phyloP scores from a whole-genome alignment of 1,139 yeast species.

The Magnusiomyces ingens region DNA sequence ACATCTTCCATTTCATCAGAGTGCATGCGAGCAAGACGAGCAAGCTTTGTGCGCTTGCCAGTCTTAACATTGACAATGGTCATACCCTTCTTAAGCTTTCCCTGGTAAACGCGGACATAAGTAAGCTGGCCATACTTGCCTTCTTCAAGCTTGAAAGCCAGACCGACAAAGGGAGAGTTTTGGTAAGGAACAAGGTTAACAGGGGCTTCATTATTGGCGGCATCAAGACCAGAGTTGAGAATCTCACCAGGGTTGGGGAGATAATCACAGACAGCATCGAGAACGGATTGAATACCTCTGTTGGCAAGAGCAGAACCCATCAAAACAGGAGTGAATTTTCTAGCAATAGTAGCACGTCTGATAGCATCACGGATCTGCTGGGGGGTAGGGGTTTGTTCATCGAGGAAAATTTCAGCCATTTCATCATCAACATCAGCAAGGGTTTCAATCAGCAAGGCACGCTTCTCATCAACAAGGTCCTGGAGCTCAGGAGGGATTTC shows the following conservation, averaged over 20 bases:
- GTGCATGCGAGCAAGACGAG: conserved; percentile 98
- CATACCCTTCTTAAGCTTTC: conserved; percentile 83
- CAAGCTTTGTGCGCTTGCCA: conserved; percentile 87
- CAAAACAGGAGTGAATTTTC: conserved; percentile 94
- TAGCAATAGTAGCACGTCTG: conserved; percentile 92
- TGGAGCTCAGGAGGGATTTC: conserved; percentile 70
- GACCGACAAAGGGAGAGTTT: conserved; percentile 79
- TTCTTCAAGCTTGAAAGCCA: conserved; percentile 97
- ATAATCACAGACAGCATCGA: conserved; percentile 93
- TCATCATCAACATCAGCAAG: conserved; percentile 97
- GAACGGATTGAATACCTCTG: conserved; percentile 88
- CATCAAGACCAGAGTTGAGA: conserved; percentile 81
- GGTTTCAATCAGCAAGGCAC: conserved; percentile 79
- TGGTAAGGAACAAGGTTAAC: conserved; percentile 71
- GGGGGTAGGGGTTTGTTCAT: conserved; percentile 79
- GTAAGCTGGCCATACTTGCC: conserved; percentile 97
- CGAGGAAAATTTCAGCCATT: conserved; percentile 86
- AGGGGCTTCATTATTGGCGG: conserved; percentile 60
- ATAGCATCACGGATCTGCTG: conserved; percentile 83
- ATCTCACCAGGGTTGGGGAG: conserved; percentile 94
- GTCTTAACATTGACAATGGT: conserved; percentile 84
- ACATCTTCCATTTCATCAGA: conserved; percentile 98
- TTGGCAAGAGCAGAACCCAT: conserved; percentile 99
- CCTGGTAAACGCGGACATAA: conserved; percentile 94
- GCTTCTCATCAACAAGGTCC: conserved; percentile 75